Conservation (phyloP, 768 basidiomycete genomes). For the Podaxis sp. region DNA sequence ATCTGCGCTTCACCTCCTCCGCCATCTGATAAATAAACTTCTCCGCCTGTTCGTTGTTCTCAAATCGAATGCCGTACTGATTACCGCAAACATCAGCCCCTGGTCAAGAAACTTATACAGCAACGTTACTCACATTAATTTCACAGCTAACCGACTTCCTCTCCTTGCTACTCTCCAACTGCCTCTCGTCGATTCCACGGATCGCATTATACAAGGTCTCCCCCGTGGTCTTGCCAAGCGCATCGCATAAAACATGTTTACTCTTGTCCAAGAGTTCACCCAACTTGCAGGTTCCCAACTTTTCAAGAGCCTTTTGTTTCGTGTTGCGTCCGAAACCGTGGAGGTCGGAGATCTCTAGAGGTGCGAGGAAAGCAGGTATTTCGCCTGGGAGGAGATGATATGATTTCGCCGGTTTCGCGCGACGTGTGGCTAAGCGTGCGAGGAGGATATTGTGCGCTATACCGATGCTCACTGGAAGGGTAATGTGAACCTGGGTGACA, state of each 20-base stretch:
- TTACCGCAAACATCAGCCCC: neutral
- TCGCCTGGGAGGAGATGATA: slow-evolving; percentile 67
- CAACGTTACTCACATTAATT: slow-evolving; percentile 71
- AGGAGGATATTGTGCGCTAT: slow-evolving; percentile 91
- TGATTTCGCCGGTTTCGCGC: slow-evolving; percentile 88
- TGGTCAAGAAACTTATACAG: neutral
- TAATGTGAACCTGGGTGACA: neutral
- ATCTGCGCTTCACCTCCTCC: slow-evolving; percentile 68
- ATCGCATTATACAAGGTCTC: slow-evolving; percentile 84
- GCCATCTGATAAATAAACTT: slow-evolving; percentile 76
- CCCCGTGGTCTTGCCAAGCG: slow-evolving; percentile 78
- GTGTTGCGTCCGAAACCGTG: slow-evolving; percentile 84
- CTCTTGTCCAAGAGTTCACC: slow-evolving; percentile 68
- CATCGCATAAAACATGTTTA: slow-evolving; percentile 63
- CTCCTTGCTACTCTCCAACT: slow-evolving; percentile 80
- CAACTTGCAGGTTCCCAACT: slow-evolving; percentile 69
- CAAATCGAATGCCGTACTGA: slow-evolving; percentile 95
- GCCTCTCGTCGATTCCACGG: slow-evolving; percentile 79
- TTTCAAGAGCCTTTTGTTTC: slow-evolving; percentile 77
- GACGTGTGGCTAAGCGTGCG: slow-evolving; percentile 86
- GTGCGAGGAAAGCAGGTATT: slow-evolving; percentile 54
- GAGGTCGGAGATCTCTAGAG: slow-evolving; percentile 75
- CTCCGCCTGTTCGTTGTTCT: slow-evolving; percentile 78
- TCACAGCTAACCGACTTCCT: slow-evolving; percentile 93
- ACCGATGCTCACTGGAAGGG: slow-evolving; percentile 78